phyloP scores from a whole-genome alignment of 805 yeast genomes.

The Candida ovalis region DNA sequence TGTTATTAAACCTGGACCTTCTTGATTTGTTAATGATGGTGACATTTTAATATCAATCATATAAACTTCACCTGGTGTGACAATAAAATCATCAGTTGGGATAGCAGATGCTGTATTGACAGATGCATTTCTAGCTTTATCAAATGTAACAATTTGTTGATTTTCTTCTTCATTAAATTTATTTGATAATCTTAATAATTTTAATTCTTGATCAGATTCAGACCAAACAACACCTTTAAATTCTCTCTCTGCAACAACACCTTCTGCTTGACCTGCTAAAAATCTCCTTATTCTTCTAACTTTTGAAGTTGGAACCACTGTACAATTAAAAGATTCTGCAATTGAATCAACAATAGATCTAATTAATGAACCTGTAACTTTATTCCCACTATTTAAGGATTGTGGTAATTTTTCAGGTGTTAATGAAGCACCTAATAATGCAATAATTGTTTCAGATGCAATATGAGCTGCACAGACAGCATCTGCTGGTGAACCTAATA shows the following conservation, averaged over 20 bases:
- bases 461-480: slow-evolving; percentile 84
- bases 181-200: slow-evolving; percentile 42
- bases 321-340: slow-evolving; percentile 80
- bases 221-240: slow-evolving; percentile 91
- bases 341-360: slow-evolving; percentile 79
- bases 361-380: slow-evolving; percentile 65
- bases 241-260: slow-evolving; percentile 85
- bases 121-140: slow-evolving; percentile 33
- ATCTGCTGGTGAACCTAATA: slow-evolving; percentile 82
- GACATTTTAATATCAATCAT: slow-evolving; percentile 79
- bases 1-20: slow-evolving; percentile 65
- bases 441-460: slow-evolving; percentile 82
- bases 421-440: slow-evolving; percentile 67
- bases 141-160: slow-evolving; percentile 37
- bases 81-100: slow-evolving; percentile 72
- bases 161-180: slow-evolving; percentile 27
- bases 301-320: slow-evolving; percentile 87
- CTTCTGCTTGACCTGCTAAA: slow-evolving; percentile 93
- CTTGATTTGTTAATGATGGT: slow-evolving; percentile 40
- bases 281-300: slow-evolving; percentile 90
- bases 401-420: slow-evolving; percentile 72
- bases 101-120: slow-evolving; percentile 51
- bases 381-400: slow-evolving; percentile 34
- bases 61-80: slow-evolving; percentile 82
- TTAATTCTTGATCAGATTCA: slow-evolving; percentile 72